A percentile compares a stretch with the other conserved stretches of the same genome.
Evolutionary conservation across 1,139 yeast genomes (phyloP).

Genomic region (Sugiyamaella novakii): DNA sequence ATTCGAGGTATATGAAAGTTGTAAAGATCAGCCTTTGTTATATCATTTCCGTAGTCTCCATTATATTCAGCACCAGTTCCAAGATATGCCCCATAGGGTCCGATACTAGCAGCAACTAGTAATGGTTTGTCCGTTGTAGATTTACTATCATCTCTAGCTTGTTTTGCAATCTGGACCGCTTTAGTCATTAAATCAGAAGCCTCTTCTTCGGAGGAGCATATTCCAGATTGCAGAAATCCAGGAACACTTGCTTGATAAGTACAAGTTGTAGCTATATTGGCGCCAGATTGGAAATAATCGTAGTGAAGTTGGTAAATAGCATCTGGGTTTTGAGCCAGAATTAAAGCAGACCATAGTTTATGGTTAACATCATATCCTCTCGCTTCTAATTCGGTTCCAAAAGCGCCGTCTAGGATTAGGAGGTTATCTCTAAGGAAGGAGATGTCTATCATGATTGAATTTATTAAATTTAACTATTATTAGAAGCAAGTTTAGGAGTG

Average conservation of each 20-base stretch:
- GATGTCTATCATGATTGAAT: neutral
- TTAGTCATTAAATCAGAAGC: constrained; percentile 36
- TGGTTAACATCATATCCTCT: constrained; percentile 44
- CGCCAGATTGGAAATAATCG: constrained; percentile 56
- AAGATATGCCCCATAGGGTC: constrained; percentile 70
- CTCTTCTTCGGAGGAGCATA: constrained; percentile 38
- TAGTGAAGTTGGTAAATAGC: constrained; percentile 54
- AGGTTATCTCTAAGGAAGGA: constrained; percentile 3
- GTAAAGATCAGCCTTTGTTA: constrained; percentile 41
- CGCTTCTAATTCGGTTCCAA: constrained; percentile 49
- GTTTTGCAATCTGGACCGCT: constrained; percentile 35
- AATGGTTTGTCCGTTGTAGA: constrained; percentile 25
- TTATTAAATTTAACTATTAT: too few species aligned
- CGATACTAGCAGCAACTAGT: constrained; percentile 62
- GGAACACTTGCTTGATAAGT: constrained; percentile 62
- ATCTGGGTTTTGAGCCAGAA: constrained; percentile 52
- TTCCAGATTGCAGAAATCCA: constrained; percentile 45
- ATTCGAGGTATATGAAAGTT: constrained; percentile 56
- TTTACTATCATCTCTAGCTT: constrained; percentile 21
- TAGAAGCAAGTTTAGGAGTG: too few species aligned
- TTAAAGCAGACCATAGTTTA: constrained; percentile 65
- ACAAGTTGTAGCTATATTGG: constrained; percentile 58
- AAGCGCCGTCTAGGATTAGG: constrained; percentile 49
- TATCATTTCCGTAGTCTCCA: constrained; percentile 53
- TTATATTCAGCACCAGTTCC: constrained; percentile 71